Evolutionary conservation across 1,139 yeast genomes (phyloP), one percentile per base, ranked within the genome.

Genomic region (Ogataea hybrid): DNA sequence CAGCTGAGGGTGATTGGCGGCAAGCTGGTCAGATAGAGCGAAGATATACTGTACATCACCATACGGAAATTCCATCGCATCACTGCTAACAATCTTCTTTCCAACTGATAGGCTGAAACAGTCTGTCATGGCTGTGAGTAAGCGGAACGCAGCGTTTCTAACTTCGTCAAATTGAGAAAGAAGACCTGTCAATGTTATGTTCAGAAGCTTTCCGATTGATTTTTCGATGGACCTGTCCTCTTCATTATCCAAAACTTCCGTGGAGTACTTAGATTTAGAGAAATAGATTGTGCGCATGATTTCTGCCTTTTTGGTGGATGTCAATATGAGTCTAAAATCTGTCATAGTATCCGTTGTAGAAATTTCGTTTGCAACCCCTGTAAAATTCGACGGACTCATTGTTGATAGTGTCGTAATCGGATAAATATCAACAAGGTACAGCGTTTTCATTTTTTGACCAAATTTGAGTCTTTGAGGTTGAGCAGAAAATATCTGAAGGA

Each of bases 41-140:
- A 76, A 75, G 11, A 85, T 78, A 63, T 83, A 83, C 15, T 79
- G 75, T 6, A 82, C 73, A 32, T 81, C 77, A 55, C 84, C 84
- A 31, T 77, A 75, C 0, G 96, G 95, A 51, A 85, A 81, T n/a
- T 82, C 77, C 12, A 84, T 71, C 32, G 78, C 84, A 12, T 75
- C 73, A 1, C 87, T 77, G 41, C 77, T 75, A 28, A 70, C 70
- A 23, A 79, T 68, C 11, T 75, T 72, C 21, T 79, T 71, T 1
- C 86, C 88, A 52, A 81, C 73, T 39, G 80, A 77, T 36, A 87
- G 63, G 9, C 74, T 70, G 60, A 81, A 84, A 31, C 82, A 73
- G 6, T 73, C 67, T 7, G 83, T 77, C 27, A 84, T 65, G 0
- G 88, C 77, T 1, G 86, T 80, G 57, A 87, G 68, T 15, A 88